Evolutionary conservation across 352 stramenopile genomes (phyloP), one percentile per base, ranked within the genome.

Genomic region (Globisporangium sylvaticum): DNA sequence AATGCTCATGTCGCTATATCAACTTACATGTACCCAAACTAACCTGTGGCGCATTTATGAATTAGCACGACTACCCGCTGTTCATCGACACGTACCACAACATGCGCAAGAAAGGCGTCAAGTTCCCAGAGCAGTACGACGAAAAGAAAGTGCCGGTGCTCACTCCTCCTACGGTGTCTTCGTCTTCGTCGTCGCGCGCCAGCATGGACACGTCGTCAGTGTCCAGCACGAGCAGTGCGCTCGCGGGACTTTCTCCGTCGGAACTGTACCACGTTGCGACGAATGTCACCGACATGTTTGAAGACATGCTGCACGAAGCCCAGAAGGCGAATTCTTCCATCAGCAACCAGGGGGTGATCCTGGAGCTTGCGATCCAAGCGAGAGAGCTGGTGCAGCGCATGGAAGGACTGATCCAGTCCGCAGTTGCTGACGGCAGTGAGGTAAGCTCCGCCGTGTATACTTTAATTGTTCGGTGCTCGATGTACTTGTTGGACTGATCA

Each of bases 1-100:
- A n/a, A n/a, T n/a, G n/a, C n/a, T n/a, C n/a, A n/a, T n/a, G n/a
- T n/a, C n/a, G n/a, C n/a, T n/a, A n/a, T n/a, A n/a, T n/a, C n/a
- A n/a, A n/a, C n/a, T n/a, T n/a, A n/a, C n/a, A n/a, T n/a, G n/a
- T n/a, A n/a, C n/a, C n/a, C n/a, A n/a, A n/a, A n/a, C n/a, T n/a
- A n/a, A n/a, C n/a, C n/a, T n/a, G n/a, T n/a, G n/a, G n/a, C n/a
- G n/a, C n/a, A n/a, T n/a, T n/a, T n/a, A 8, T 63, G 76, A 46
- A n/a, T n/a, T 65, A 91, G 74, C 76, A 88, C 62, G 75, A 90
- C 29, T 91, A 84, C 54, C 84, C 86, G n/a, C 72, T 87, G 57
- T 90, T 94, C 72, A 86, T 90, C 58, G 81, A 91, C 54, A 90
- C 81, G 72, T 94, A 94, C 70, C 80, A 94, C 71, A 90, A 91